Conservation (phyloP, 2,329 filamentous ascomycete genomes). For the Neonectria magnoliae region DNA sequence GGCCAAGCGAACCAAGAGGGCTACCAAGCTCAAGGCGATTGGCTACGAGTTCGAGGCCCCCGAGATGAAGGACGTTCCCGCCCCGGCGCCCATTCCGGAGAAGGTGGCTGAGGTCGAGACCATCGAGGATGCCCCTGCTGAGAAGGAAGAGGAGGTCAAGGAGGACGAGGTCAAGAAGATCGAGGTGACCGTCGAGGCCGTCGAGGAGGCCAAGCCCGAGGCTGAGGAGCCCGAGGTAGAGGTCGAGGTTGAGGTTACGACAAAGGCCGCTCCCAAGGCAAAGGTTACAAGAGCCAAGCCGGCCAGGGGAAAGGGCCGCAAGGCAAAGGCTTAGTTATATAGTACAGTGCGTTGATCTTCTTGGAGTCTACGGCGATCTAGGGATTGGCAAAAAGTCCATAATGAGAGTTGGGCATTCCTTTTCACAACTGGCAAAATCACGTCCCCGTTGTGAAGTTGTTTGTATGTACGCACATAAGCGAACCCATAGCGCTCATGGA, state of each 20-base stretch:
- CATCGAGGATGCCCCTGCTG: constrained; percentile 51
- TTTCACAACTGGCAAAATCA: constrained; percentile 19
- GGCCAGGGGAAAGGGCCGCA: constrained; percentile 47
- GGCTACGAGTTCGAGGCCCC: constrained; percentile 87
- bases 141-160: constrained; percentile 44
- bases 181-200: constrained; percentile 15
- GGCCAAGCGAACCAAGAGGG: constrained; percentile 73
- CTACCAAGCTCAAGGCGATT: constrained; percentile 78
- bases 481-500: constrained; percentile 65
- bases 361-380: constrained; percentile 42
- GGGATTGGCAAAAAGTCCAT: constrained; percentile 41
- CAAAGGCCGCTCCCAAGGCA: constrained; percentile 33
- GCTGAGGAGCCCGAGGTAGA: constrained; percentile 14
- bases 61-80: constrained; percentile 67
- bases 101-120: constrained; percentile 46
- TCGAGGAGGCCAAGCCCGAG: constrained; percentile 30
- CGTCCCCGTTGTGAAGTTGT: constrained; percentile 18
- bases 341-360: constrained; percentile 28
- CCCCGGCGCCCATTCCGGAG: constrained; percentile 52
- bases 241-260: constrained; percentile 31
- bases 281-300: constrained; percentile 49
- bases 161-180: constrained; percentile 30
- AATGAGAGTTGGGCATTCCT: constrained; percentile 38
- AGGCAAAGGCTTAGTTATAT: constrained; percentile 48
- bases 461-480: constrained; percentile 73